Evolutionary conservation across 1,139 yeast genomes (phyloP).

Genomic region (Taiozyma sp.): DNA sequence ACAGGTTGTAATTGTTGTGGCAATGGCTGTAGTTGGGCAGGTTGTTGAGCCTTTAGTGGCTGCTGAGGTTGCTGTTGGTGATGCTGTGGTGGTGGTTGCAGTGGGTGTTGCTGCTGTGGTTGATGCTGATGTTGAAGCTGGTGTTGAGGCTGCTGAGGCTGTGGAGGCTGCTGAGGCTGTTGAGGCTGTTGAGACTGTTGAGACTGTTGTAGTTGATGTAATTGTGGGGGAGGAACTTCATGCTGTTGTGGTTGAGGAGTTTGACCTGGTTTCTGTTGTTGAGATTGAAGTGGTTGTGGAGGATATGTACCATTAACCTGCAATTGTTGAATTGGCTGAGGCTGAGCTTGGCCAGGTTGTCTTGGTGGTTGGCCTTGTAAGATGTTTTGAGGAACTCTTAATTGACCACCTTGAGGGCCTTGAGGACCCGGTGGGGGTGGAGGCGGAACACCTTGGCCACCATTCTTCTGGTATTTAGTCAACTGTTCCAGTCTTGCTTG

Average conservation of each 20-base stretch:
- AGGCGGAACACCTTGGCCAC: conserved; percentile 44
- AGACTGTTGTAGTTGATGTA: conserved; percentile 5
- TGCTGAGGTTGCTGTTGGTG: conserved; percentile 7
- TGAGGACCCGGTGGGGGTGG: conserved; percentile 53
- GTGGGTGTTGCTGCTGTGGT: conserved; percentile 4
- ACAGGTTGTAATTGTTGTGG: conserved; percentile 3
- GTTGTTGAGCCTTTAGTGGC: conserved; percentile 13
- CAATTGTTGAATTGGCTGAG: conserved; percentile 21
- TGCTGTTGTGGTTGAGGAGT: conserved; percentile 24
- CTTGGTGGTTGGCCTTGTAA: conserved; percentile 42
- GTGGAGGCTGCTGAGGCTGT: conserved; percentile 8
- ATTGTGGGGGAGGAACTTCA: conserved; percentile 6
- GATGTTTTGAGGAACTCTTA: conserved; percentile 8
- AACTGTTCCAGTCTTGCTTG: conserved; percentile 88
- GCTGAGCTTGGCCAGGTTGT: conserved; percentile 52
- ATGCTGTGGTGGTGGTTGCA: conserved; percentile 3
- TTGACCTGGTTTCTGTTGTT: conserved; percentile 20
- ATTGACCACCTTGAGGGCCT: conserved; percentile 6
- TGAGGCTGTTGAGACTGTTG: conserved; percentile 17
- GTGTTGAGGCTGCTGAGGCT: conserved; percentile 10
- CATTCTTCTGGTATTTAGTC: conserved; percentile 70
- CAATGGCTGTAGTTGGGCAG: conserved; percentile 8
- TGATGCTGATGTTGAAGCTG: conserved; percentile 10
- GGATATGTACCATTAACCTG: conserved; percentile 13
- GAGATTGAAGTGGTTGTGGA: conserved; percentile 19